A percentile compares a stretch with the other conserved stretches of the same genome.
phyloP scores from a whole-genome alignment of 495 filamentous ascomycete species.

The Tetracladium marchalianum region DNA sequence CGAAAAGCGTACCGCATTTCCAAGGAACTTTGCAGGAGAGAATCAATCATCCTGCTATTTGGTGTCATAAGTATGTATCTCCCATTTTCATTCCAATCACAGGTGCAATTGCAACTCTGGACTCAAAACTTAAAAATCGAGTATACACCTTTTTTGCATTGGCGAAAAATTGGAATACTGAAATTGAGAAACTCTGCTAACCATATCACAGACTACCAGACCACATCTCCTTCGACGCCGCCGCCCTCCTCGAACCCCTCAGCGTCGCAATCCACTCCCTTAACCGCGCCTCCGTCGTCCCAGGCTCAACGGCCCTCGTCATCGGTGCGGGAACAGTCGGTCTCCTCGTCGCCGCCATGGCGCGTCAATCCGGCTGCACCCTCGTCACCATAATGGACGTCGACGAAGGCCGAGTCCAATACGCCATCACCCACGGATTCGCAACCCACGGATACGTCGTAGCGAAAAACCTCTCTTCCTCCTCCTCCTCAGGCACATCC shows the following conservation, averaged over 20 bases:
- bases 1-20: constrained; percentile 73
- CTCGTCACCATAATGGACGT: constrained; percentile 74
- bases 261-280: constrained; percentile 80
- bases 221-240: constrained; percentile 59
- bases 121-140: background rate
- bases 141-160: too few species aligned
- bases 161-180: background rate
- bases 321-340: constrained; percentile 84
- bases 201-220: constrained; percentile 49
- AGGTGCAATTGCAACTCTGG: background rate
- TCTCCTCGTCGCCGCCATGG: constrained; percentile 63
- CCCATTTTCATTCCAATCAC: background rate
- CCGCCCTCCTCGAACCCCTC: constrained; percentile 77
- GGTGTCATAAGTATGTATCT: constrained; percentile 55
- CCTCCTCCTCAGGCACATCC: constrained; percentile 25
- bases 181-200: constrained; percentile 10
- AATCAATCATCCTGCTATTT: constrained; percentile 77
- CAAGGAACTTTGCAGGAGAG: constrained; percentile 86
- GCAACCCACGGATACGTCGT: constrained; percentile 61
- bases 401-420: constrained; percentile 64
- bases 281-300: constrained; percentile 42
- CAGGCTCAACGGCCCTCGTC: constrained; percentile 57
- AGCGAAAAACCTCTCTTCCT: constrained; percentile 32
- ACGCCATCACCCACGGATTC: constrained; percentile 62
- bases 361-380: constrained; percentile 55